These are phyloP conservation scores for Oryza meyeriana DNA, from an alignment of 176 grass and related monocot species.

Conservation along the genomic window DNA sequence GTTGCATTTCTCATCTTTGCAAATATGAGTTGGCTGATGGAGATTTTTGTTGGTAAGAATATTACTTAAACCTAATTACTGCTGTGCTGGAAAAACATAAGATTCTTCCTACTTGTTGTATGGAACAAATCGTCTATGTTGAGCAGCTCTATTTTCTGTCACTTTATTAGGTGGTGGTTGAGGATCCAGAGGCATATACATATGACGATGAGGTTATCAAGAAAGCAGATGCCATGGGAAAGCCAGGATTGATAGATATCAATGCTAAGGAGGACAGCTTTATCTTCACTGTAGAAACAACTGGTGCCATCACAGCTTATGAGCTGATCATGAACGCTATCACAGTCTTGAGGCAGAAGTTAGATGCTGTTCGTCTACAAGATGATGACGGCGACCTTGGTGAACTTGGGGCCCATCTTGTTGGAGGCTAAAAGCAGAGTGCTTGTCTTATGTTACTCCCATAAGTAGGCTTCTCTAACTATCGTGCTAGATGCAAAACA, in stretches of 20 bases:
- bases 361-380: slow-evolving; percentile 80
- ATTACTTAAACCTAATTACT: background rate
- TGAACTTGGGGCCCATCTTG: slow-evolving; percentile 77
- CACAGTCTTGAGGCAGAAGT: slow-evolving; percentile 71
- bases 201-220: slow-evolving; percentile 93
- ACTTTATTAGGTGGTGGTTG: slow-evolving; percentile 48
- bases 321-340: slow-evolving; percentile 81
- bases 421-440: slow-evolving; percentile 21
- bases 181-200: slow-evolving; percentile 77
- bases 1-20: background rate
- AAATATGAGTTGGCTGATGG: background rate
- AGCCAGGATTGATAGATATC: slow-evolving; percentile 82
- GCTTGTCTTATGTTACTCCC: background rate
- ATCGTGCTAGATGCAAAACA: background rate
- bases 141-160: background rate
- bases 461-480: slow-evolving; percentile 25
- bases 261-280: slow-evolving; percentile 82
- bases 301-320: slow-evolving; percentile 67
- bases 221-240: slow-evolving; percentile 87
- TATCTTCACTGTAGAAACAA: slow-evolving; percentile 88
- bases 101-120: background rate
- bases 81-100: background rate
- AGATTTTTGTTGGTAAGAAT: background rate
- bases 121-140: background rate
- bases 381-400: slow-evolving; percentile 66